These are phyloP conservation scores for Juncus effusus DNA, from an alignment of 176 grass and related monocot species.

Conservation along the genomic window DNA sequence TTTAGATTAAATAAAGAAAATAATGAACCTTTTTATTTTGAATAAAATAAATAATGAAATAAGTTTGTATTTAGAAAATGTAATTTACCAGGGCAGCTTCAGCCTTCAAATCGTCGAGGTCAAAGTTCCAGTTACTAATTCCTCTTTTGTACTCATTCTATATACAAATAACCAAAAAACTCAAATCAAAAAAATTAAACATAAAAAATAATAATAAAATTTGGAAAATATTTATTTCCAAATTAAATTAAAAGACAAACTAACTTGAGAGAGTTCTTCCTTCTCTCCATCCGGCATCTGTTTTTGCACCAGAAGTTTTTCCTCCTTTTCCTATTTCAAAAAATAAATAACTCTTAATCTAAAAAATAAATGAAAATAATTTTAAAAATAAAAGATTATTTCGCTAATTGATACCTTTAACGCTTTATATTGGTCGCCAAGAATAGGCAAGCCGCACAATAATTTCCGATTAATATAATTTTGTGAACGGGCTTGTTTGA, in stretches of 20 bases:
- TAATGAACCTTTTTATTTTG: too few species aligned
- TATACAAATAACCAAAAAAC: constrained; percentile 18
- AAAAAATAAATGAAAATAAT: constrained; percentile 13
- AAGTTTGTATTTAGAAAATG: constrained; percentile 6
- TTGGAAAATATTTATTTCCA: background rate
- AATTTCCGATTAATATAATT: constrained; percentile 63
- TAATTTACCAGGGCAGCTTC: constrained; percentile 53
- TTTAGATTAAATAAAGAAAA: too few species aligned
- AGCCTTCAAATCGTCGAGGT: constrained; percentile 73
- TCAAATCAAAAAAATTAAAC: background rate
- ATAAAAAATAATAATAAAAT: constrained; percentile 11
- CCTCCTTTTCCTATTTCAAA: constrained; percentile 56
- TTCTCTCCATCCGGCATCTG: constrained; percentile 82
- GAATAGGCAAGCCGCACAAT: constrained; percentile 68
- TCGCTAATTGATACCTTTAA: constrained; percentile 46
- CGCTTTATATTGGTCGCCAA: constrained; percentile 67
- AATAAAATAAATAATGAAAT: too few species aligned
- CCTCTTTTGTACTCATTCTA: constrained; percentile 85
- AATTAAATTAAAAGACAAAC: background rate
- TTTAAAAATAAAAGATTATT: background rate
- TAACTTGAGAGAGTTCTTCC: constrained; percentile 82
- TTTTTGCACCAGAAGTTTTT: constrained; percentile 66
- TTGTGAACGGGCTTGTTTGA: constrained; percentile 71
- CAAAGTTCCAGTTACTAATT: constrained; percentile 84
- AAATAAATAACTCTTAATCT: constrained; percentile 2